Percentiles rank a stretch among this genome's conserved stretches.
Conservation (phyloP, 1,139 yeast species). For the Diutina neorugosa region DNA sequence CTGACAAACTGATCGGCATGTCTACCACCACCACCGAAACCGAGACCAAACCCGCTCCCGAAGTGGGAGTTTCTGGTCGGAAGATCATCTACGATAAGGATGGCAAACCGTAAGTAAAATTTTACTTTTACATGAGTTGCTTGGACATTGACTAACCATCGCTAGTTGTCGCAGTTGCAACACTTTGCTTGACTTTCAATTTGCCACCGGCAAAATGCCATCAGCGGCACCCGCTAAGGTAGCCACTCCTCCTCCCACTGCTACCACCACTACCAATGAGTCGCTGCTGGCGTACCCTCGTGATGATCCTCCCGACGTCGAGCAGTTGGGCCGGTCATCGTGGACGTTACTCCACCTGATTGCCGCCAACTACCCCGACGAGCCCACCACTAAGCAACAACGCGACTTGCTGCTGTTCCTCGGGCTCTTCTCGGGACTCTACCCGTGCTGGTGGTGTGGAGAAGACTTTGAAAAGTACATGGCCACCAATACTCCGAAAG, state of each 20-base stretch:
- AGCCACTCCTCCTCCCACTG: slow-evolving; percentile 9
- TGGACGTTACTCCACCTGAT: slow-evolving; percentile 90
- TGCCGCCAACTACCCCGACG: slow-evolving; percentile 80
- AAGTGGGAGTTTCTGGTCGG: slow-evolving; percentile 48
- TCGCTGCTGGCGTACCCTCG: slow-evolving; percentile 5
- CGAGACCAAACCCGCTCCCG: slow-evolving; percentile 15
- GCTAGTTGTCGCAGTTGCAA: slow-evolving; percentile 75
- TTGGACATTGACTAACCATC: slow-evolving; percentile 4
- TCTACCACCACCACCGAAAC: neutral
- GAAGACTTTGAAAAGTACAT: slow-evolving; percentile 66
- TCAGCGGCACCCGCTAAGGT: slow-evolving; percentile 10
- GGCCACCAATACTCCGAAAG: slow-evolving; percentile 48
- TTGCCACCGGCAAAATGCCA: slow-evolving; percentile 25
- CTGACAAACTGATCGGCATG: neutral
- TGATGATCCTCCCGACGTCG: slow-evolving; percentile 83
- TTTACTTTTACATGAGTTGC: neutral
- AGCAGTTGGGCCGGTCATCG: slow-evolving; percentile 66
- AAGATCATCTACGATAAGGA: slow-evolving; percentile 71
- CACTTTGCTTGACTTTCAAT: slow-evolving; percentile 60
- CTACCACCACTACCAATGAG: slow-evolving; percentile 2
- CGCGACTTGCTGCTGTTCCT: slow-evolving; percentile 61
- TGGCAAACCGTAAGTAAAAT: slow-evolving; percentile 70
- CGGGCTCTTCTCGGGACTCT: slow-evolving; percentile 60
- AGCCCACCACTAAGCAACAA: slow-evolving; percentile 52
- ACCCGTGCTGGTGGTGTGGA: slow-evolving; percentile 95